Evolutionary conservation across 1,139 yeast genomes (phyloP).

Genomic region (Yamadazyma dushanensis): DNA sequence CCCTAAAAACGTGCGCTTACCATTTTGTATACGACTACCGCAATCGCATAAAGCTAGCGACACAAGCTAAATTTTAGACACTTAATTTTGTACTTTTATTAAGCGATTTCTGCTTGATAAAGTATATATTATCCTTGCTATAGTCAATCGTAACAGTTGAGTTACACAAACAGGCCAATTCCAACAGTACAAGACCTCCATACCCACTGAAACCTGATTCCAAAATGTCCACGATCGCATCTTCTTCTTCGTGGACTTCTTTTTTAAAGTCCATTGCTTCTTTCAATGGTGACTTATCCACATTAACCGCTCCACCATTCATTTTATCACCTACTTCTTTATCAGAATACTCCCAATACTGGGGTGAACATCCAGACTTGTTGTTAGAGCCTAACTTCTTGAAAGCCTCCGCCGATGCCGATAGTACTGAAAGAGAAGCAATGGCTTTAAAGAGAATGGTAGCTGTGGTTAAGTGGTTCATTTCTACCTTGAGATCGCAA

Average conservation of each 20-base stretch:
- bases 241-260: conserved; percentile 70
- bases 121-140: background rate
- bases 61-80: background rate
- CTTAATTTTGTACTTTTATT: background rate
- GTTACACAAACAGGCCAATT: conserved; percentile 2
- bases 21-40: background rate
- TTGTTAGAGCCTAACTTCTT: conserved; percentile 68
- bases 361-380: conserved; percentile 89
- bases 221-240: conserved; percentile 25
- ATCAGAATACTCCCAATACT: conserved; percentile 87
- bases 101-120: background rate
- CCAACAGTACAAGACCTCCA: conserved; percentile 1
- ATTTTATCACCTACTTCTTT: conserved; percentile 88
- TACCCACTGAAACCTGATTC: too few relatives aligned
- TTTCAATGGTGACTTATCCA: conserved; percentile 90
- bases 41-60: background rate
- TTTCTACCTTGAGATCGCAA: conserved; percentile 87
- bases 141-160: background rate
- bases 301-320: conserved; percentile 98
- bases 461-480: conserved; percentile 87
- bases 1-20: background rate
- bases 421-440: conserved; percentile 46
- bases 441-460: conserved; percentile 62
- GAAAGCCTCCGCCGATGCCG: conserved; percentile 32
- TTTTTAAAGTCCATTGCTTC: conserved; percentile 90